phyloP scores from a whole-genome alignment of 176 grass and related monocot species.

The Metroxylon sagu region DNA sequence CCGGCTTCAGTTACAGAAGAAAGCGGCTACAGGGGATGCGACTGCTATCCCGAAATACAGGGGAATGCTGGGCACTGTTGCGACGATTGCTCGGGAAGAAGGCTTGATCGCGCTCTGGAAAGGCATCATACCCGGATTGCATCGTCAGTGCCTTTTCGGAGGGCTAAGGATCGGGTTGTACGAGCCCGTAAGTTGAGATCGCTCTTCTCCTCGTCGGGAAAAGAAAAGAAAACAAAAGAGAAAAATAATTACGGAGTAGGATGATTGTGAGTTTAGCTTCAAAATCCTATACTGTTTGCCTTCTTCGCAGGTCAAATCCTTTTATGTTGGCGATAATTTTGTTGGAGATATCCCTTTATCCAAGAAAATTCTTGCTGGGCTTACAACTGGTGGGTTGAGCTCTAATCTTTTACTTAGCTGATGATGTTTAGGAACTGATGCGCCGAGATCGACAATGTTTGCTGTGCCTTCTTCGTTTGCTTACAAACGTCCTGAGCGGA shows the following conservation, averaged over 20 bases:
- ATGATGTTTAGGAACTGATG: no score
- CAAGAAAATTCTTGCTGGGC: slow-evolving; percentile 77
- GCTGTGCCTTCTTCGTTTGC: no score
- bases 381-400: slow-evolving; percentile 56
- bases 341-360: slow-evolving; percentile 70
- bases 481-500: no score
- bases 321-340: slow-evolving; percentile 61
- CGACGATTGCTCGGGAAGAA: slow-evolving; percentile 78
- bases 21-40: background rate
- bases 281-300: background rate
- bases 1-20: slow-evolving; percentile 93
- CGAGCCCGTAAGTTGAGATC: slow-evolving; percentile 39
- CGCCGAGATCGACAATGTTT: no score
- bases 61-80: slow-evolving; percentile 66
- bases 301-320: slow-evolving; percentile 53
- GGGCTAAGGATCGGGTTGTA: slow-evolving; percentile 83
- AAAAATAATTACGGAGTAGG: no score
- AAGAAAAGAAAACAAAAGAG: no score
- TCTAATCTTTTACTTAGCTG: no score
- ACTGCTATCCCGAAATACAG: slow-evolving; percentile 48
- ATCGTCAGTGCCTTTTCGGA: slow-evolving; percentile 85
- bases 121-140: slow-evolving; percentile 74
- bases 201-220: no score
- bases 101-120: slow-evolving; percentile 78
- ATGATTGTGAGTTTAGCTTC: no score